These are phyloP conservation scores for Geoglossum cookeanum DNA, from an alignment of 2,329 filamentous ascomycete genomes.

Conservation along the genomic window DNA sequence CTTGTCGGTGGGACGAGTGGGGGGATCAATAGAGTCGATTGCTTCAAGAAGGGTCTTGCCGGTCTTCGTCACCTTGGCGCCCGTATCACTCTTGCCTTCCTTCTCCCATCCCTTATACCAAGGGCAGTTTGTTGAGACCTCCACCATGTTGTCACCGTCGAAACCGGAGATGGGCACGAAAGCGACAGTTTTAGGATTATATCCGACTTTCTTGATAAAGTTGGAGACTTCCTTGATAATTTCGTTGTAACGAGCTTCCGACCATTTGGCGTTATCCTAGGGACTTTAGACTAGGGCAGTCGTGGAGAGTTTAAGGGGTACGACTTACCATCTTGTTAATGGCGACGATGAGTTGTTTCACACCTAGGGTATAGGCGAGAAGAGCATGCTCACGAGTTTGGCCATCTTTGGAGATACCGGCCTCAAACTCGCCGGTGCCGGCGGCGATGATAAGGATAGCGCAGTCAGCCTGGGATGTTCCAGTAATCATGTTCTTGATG, in stretches of 20 bases:
- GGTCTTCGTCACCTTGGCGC: constrained; percentile 57
- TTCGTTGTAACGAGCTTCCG: constrained; percentile 87
- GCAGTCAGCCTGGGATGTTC: constrained; percentile 99
- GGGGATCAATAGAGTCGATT: constrained; percentile 89
- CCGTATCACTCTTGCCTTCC: constrained; percentile 44
- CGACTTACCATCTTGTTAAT: constrained; percentile 91
- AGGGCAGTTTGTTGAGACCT: constrained; percentile 75
- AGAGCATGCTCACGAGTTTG: constrained; percentile 99
- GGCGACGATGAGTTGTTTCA: constrained; percentile 99
- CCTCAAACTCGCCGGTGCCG: constrained; percentile 99
- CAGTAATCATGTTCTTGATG: constrained; percentile 99
- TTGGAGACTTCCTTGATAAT: constrained; percentile 99
- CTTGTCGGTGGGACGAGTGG: constrained; percentile 92
- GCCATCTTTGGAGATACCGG: constrained; percentile 99
- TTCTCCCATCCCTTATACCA: constrained; percentile 99
- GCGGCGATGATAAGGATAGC: constrained; percentile 99
- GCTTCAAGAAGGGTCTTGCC: constrained; percentile 99
- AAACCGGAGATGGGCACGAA: constrained; percentile 99
- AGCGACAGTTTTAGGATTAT: constrained; percentile 96
- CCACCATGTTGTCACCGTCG: constrained; percentile 99
- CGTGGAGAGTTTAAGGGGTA: not conserved
- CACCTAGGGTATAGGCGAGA: constrained; percentile 98
- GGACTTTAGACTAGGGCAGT: not conserved
- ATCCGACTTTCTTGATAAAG: constrained; percentile 99
- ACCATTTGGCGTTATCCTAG: constrained; percentile 87